These are phyloP conservation scores for Anisogramma anomala DNA, from an alignment of 2,329 filamentous ascomycete genomes.

Conservation along the genomic window DNA sequence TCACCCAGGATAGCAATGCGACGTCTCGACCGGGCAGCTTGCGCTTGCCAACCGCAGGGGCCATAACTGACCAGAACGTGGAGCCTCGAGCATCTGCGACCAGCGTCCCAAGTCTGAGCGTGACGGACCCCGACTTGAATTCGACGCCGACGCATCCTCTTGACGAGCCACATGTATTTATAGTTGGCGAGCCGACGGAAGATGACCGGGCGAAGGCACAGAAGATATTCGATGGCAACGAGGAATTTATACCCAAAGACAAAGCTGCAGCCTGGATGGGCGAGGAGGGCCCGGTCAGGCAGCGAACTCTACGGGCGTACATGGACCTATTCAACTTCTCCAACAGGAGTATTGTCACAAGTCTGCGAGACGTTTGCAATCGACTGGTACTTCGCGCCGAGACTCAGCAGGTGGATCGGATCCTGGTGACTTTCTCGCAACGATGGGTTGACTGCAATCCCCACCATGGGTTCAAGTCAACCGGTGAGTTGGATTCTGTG, in stretches of 20 bases:
- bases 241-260: slow-evolving; percentile 67
- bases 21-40: slow-evolving; percentile 25
- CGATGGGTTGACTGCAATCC: slow-evolving; percentile 92
- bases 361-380: slow-evolving; percentile 69
- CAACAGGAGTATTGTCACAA: slow-evolving; percentile 65
- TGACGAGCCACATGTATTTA: slow-evolving; percentile 43
- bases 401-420: slow-evolving; percentile 92
- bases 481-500: slow-evolving; percentile 43
- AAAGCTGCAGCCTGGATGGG: slow-evolving; percentile 84
- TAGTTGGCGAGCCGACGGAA: slow-evolving; percentile 47
- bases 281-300: slow-evolving; percentile 51
- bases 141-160: slow-evolving; percentile 28
- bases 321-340: slow-evolving; percentile 87
- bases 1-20: slow-evolving; percentile 17
- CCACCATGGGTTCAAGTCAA: slow-evolving; percentile 82
- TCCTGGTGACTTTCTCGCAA: slow-evolving; percentile 77
- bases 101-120: slow-evolving; percentile 30
- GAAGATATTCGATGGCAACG: slow-evolving; percentile 73
- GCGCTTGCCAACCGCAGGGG: slow-evolving; percentile 32
- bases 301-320: slow-evolving; percentile 59
- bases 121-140: slow-evolving; percentile 27
- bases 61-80: slow-evolving; percentile 27
- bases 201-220: slow-evolving; percentile 68
- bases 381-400: slow-evolving; percentile 78
- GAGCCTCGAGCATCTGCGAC: slow-evolving; percentile 22